Evolutionary conservation across 768 basidiomycete genomes (phyloP).

Genomic region (Russula virescens): DNA sequence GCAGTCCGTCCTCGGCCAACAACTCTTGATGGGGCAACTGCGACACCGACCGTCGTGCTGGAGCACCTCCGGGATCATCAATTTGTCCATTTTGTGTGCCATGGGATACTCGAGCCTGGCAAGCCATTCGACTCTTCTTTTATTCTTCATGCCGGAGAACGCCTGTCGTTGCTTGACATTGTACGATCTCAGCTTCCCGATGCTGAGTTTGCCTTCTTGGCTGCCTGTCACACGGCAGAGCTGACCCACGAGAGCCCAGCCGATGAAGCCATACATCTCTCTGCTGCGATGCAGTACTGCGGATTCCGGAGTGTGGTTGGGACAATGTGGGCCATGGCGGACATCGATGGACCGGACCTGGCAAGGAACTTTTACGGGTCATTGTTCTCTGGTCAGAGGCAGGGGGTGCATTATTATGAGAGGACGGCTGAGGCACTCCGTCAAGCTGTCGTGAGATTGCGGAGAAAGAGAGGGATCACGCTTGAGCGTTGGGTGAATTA

Average conservation of each 20-base stretch:
- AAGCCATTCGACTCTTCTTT: slow-evolving; percentile 4
- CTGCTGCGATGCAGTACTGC: slow-evolving; percentile 16
- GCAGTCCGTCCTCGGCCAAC: not conserved
- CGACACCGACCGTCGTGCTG: not conserved
- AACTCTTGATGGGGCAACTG: not conserved
- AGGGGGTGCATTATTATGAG: not conserved
- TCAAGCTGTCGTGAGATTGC: not conserved
- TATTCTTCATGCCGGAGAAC: not conserved
- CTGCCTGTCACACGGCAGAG: slow-evolving; percentile 18
- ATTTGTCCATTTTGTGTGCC: slow-evolving; percentile 12
- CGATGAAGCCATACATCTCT: slow-evolving; percentile 19
- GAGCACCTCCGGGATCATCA: not conserved
- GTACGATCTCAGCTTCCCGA: not conserved
- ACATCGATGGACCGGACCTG: slow-evolving; percentile 10
- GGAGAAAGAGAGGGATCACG: not conserved
- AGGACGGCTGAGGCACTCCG: slow-evolving; percentile 4
- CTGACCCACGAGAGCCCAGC: not conserved
- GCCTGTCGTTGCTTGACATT: not conserved
- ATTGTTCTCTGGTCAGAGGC: not conserved
- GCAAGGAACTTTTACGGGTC: not conserved
- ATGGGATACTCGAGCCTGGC: slow-evolving; percentile 4
- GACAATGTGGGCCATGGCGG: slow-evolving; percentile 22
- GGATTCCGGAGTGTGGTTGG: slow-evolving; percentile 20
- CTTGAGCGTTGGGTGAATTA: slow-evolving; percentile 13
- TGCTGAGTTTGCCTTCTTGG: slow-evolving; percentile 13